Evolutionary conservation across 1,284 basidiomycete species (phyloP).

Genomic region (Tylopilus orsonianus): DNA sequence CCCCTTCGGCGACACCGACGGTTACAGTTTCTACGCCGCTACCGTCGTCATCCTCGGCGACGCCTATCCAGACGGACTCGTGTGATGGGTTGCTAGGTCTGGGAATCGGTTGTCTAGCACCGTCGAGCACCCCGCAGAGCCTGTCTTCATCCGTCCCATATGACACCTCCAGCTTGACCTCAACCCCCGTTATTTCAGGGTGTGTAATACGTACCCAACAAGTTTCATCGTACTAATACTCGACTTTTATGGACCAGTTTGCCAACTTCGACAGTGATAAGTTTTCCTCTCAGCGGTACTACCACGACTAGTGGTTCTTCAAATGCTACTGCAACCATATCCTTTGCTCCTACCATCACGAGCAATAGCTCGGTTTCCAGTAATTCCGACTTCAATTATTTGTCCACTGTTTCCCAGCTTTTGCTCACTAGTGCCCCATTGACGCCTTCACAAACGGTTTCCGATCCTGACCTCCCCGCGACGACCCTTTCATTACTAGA

Average conservation of each 20-base stretch:
- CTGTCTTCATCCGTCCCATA: neutral
- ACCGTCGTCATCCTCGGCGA: neutral
- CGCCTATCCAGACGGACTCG: conserved; percentile 1
- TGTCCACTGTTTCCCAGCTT: conserved; percentile 45
- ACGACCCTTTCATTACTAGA: conserved; percentile 39
- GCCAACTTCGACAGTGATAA: conserved; percentile 28
- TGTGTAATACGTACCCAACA: conserved; percentile 10
- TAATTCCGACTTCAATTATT: conserved; percentile 33
- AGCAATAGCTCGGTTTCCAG: conserved; percentile 10
- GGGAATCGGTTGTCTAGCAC: conserved; percentile 13
- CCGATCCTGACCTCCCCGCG: conserved; percentile 55
- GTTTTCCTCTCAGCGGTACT: conserved; percentile 21
- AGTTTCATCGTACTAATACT: conserved; percentile 7
- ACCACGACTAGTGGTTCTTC: neutral
- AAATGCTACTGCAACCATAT: conserved; percentile 12
- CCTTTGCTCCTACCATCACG: conserved; percentile 19
- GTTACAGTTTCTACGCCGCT: neutral
- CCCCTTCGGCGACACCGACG: neutral
- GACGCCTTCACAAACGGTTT: conserved; percentile 29
- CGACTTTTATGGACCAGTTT: neutral
- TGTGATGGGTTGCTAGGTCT: conserved; percentile 15
- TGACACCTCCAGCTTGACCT: neutral
- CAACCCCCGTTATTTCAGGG: conserved; percentile 4
- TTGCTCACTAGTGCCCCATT: conserved; percentile 38
- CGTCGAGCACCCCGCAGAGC: conserved; percentile 8